Conservation (phyloP, 2,329 filamentous ascomycete genomes). For the Aspergillus latus region DNA sequence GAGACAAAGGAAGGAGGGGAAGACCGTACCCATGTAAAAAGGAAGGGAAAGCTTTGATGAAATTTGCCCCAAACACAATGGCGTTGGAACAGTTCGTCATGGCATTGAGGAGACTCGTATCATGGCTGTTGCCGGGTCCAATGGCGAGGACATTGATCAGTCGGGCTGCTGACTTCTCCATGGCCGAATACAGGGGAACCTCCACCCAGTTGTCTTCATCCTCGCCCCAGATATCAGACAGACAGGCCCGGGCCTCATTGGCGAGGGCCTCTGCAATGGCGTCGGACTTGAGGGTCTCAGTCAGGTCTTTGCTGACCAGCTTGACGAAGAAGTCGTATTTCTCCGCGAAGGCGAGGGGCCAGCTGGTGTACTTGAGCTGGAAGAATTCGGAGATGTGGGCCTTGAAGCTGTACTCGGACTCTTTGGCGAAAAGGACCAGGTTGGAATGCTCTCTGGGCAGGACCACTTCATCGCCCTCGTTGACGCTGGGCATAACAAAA, state of each 20-base stretch:
- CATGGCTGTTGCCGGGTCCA: conserved; percentile 10
- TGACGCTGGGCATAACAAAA: conserved; percentile 19
- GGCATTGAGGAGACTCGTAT: conserved; percentile 13
- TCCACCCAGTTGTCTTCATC: conserved; percentile 16
- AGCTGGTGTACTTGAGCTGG: conserved; percentile 19
- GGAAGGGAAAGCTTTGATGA: conserved; percentile 18
- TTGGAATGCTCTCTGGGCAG: conserved; percentile 15
- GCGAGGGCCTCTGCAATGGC: conserved; percentile 13
- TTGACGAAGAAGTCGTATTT: conserved; percentile 19
- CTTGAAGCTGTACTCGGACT: conserved; percentile 18
- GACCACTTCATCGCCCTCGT: conserved; percentile 18
- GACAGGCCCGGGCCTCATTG: conserved; percentile 13
- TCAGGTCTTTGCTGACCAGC: conserved; percentile 19
- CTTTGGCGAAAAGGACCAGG: conserved; percentile 13
- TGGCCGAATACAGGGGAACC: conserved; percentile 12
- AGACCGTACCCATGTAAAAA: conserved; percentile 11
- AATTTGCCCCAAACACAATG: conserved; percentile 16
- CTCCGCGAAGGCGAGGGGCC: conserved; percentile 16
- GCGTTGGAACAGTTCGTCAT: conserved; percentile 19
- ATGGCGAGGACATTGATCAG: conserved; percentile 18
- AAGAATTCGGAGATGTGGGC: conserved; percentile 17
- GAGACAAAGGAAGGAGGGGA: not conserved
- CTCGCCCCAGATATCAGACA: conserved; percentile 15
- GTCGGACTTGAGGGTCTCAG: conserved; percentile 14
- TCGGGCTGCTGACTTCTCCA: conserved; percentile 15